Conservation (phyloP, 2,329 filamentous ascomycete genomes). For the Thelonectria blattea region DNA sequence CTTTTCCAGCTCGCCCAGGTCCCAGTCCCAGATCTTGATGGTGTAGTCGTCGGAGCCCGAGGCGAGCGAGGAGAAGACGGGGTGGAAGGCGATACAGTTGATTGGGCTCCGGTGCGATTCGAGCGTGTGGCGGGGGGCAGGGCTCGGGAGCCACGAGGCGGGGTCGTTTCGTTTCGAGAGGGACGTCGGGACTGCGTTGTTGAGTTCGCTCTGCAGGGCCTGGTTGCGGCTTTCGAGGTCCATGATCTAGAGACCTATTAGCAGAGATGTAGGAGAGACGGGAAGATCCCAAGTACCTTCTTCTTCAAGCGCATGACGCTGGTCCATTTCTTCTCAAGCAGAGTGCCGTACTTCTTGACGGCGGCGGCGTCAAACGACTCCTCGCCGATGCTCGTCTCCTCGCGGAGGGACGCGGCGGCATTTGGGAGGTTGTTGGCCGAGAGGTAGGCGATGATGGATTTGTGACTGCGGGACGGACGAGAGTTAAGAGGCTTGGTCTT, state of each 20-base stretch:
- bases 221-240: slow-evolving; percentile 82
- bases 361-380: slow-evolving; percentile 77
- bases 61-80: slow-evolving; percentile 86
- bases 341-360: slow-evolving; percentile 90
- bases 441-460: slow-evolving; percentile 91
- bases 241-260: slow-evolving; percentile 67
- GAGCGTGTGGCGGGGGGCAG: slow-evolving; percentile 80
- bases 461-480: slow-evolving; percentile 67
- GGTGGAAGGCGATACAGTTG: slow-evolving; percentile 90
- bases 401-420: slow-evolving; percentile 73
- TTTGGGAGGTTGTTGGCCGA: slow-evolving; percentile 73
- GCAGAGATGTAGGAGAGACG: slow-evolving; percentile 10
- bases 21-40: slow-evolving; percentile 98
- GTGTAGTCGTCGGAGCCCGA: slow-evolving; percentile 91
- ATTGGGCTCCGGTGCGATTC: slow-evolving; percentile 83
- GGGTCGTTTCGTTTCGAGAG: slow-evolving; percentile 71
- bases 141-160: slow-evolving; percentile 82
- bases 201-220: slow-evolving; percentile 80
- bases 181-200: slow-evolving; percentile 78
- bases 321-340: slow-evolving; percentile 99
- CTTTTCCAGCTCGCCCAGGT: slow-evolving; percentile 85
- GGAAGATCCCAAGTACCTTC: slow-evolving; percentile 64
- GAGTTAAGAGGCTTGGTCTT: slow-evolving; percentile 26
- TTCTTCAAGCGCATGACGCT: slow-evolving; percentile 93
- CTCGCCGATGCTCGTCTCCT: slow-evolving; percentile 77